Percentiles rank a stretch among this genome's conserved stretches.
phyloP scores from a whole-genome alignment of 345 rosid species.

The Orychophragmus violaceus region DNA sequence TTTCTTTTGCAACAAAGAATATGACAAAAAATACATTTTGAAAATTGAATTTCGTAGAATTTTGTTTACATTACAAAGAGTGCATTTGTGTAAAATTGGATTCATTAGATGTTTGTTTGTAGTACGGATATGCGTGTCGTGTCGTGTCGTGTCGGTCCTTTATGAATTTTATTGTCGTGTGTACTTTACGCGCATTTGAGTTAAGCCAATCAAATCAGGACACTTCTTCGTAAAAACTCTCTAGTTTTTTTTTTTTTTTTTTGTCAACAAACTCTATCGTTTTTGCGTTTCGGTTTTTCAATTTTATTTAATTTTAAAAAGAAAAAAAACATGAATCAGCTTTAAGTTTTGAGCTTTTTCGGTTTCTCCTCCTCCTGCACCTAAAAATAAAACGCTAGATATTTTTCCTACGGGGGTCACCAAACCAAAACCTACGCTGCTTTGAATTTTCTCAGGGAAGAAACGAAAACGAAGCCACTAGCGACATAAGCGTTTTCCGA shows the following conservation, averaged over 20 bases:
- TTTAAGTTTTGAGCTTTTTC: conserved; percentile 4
- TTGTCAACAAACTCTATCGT: no score
- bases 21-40: not conserved
- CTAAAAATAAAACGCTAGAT: not conserved
- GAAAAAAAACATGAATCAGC: not conserved
- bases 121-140: not conserved
- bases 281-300: not conserved
- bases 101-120: not conserved
- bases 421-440: conserved; percentile 13
- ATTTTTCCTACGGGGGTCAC: not conserved
- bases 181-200: not conserved
- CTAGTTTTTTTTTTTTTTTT: no score
- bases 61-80: not conserved
- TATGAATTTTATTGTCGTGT: not conserved
- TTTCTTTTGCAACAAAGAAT: not conserved
- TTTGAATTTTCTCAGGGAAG: conserved; percentile 1
- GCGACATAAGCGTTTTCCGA: not conserved
- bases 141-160: not conserved
- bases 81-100: not conserved
- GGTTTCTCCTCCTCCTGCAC: not conserved
- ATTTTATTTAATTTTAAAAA: not conserved
- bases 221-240: not conserved
- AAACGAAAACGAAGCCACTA: not conserved
- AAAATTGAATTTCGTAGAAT: not conserved
- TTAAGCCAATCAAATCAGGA: not conserved